Conservation (phyloP, 2,329 filamentous ascomycete species). For the Cladosporium cucumerinum region DNA sequence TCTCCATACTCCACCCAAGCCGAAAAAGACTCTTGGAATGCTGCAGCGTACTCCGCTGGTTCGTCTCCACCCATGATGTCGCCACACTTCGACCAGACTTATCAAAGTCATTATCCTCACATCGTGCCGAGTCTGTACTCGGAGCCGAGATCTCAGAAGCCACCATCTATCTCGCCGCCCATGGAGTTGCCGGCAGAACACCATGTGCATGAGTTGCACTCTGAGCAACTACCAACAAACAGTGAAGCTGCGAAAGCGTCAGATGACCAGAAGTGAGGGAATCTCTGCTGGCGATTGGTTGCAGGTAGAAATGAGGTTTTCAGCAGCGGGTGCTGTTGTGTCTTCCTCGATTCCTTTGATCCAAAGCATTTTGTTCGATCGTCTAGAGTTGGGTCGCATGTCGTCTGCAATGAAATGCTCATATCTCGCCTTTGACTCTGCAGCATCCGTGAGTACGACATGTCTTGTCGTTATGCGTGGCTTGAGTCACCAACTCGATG, state of each 20-base stretch:
- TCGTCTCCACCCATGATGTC: conserved; percentile 13
- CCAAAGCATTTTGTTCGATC: background rate
- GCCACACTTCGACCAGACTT: conserved; percentile 11
- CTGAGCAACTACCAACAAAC: background rate
- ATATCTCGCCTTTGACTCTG: background rate
- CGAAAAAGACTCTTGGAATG: background rate
- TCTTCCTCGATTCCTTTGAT: background rate
- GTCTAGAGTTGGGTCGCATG: background rate
- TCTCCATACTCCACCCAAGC: conserved; percentile 15
- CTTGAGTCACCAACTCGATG: background rate
- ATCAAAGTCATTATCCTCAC: conserved; percentile 10
- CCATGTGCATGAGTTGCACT: conserved; percentile 16
- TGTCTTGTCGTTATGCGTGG: background rate
- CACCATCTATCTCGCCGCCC: background rate
- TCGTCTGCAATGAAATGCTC: background rate
- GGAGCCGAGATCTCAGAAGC: background rate
- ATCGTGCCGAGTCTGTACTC: conserved; percentile 7
- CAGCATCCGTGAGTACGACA: background rate
- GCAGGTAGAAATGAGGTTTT: background rate
- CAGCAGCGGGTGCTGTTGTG: background rate
- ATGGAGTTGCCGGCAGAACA: conserved; percentile 16
- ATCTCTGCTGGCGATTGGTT: background rate
- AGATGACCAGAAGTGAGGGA: background rate
- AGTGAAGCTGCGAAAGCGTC: background rate
- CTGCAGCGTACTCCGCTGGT: background rate